Base-by-base conservation (phyloP, 495 filamentous ascomycete species). In the Sordaria brevicollis region DNA sequence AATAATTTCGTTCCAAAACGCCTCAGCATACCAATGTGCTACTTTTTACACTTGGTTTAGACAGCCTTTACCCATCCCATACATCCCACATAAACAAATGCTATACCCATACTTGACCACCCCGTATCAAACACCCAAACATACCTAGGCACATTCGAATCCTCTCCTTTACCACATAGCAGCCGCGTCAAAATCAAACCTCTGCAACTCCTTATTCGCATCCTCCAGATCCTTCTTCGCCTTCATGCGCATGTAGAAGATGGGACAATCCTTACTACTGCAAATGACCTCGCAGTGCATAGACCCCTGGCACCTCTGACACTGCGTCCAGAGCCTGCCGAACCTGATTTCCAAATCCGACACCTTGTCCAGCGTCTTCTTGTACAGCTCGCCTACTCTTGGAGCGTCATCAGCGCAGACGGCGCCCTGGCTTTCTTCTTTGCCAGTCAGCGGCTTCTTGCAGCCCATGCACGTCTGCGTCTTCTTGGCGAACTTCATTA, bases 191-290 rank as follows among this genome's bases (percentile, higher is more conserved):
- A 88, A 87, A 84, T 99, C 95, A 82, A 98, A 99, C 76, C 95
- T 83, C 77, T 85, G 86, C 76, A 98, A 74, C 77, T 99, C 96
- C 84, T 92, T 97, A 71, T 93, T 93, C 4, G 87, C 89, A 83
- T 99, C 95, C 79, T 97, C 93, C 54, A 98, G 89, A 78, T 99
- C 95, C 83, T 98, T 99, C 88, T 97, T 97, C 33, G 93, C 94
- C 83, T 99, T 99, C 95, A 99, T 99, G 5, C 95, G 90, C 95
- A 98, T 99, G 77, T 99, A 99, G 82, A 97, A 99, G 72, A 99
- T 99, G 4, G 95, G 95, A 76, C 95, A 99, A 81, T 99, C 95
- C 76, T 91, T 91, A 73, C 91, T 93, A 43, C 90, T 92, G 84
- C 95, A 99, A 73, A 99, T 98, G 29, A 99, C 95, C 81, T 99